Conservation (phyloP, 805 yeast species). For the Hemisphaericaspora nanyangensis region DNA sequence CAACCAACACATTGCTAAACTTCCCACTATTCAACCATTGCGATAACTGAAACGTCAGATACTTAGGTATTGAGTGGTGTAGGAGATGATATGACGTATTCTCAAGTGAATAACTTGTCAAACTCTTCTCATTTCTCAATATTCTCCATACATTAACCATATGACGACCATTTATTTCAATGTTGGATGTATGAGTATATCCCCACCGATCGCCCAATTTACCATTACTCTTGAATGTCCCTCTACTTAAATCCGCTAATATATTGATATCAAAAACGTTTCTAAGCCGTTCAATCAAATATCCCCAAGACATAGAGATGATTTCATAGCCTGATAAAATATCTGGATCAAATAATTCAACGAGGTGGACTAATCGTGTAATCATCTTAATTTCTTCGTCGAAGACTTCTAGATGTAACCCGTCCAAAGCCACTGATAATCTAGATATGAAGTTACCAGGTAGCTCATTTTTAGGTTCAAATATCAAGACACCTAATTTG, state of each 20-base stretch:
- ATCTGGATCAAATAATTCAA: slow-evolving; percentile 77
- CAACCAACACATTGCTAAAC: slow-evolving; percentile 21
- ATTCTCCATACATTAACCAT: slow-evolving; percentile 82
- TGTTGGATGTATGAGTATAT: slow-evolving; percentile 67
- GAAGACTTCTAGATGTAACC: slow-evolving; percentile 24
- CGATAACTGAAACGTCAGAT: slow-evolving; percentile 46
- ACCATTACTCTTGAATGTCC: slow-evolving; percentile 42
- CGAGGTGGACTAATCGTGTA: slow-evolving; percentile 48
- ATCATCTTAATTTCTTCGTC: slow-evolving; percentile 59
- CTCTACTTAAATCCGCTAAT: slow-evolving; percentile 59
- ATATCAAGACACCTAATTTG: slow-evolving; percentile 16
- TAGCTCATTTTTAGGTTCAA: background rate
- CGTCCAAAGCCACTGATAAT: background rate
- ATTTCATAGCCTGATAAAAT: slow-evolving; percentile 83
- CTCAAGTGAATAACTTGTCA: slow-evolving; percentile 72
- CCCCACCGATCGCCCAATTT: slow-evolving; percentile 76
- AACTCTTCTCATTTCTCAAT: slow-evolving; percentile 55
- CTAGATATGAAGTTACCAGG: background rate
- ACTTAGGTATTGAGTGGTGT: slow-evolving; percentile 67
- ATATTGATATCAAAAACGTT: slow-evolving; percentile 48
- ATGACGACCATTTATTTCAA: slow-evolving; percentile 75
- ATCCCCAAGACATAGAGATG: slow-evolving; percentile 86
- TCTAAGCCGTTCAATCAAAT: slow-evolving; percentile 62
- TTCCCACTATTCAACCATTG: slow-evolving; percentile 16
- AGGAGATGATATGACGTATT: slow-evolving; percentile 66